Conservation (phyloP, 345 rosid species). For the Rhizophora apiculata region DNA sequence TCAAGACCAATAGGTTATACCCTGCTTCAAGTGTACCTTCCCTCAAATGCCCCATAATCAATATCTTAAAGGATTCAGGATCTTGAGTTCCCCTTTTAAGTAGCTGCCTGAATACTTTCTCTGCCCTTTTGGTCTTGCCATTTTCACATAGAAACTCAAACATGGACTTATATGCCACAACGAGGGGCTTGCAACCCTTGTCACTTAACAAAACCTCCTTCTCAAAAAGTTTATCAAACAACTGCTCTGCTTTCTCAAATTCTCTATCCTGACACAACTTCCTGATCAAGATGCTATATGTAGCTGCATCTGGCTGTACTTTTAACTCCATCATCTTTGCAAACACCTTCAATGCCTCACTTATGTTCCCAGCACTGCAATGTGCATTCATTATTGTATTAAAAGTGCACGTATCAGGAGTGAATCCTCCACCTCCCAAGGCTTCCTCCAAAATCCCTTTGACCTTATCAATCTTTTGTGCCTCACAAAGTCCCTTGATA, state of each 20-base stretch:
- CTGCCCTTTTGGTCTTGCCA: slow-evolving; percentile 69
- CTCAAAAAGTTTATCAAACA: slow-evolving; percentile 54
- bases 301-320: slow-evolving; percentile 68
- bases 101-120: slow-evolving; percentile 68
- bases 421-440: slow-evolving; percentile 30
- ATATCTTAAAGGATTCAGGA: slow-evolving; percentile 58
- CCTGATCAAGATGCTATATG: slow-evolving; percentile 69
- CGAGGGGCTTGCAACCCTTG: slow-evolving; percentile 58
- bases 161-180: slow-evolving; percentile 75
- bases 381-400: slow-evolving; percentile 57
- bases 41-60: slow-evolving; percentile 72
- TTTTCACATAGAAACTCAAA: slow-evolving; percentile 63
- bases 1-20: slow-evolving; percentile 59
- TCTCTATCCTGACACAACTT: slow-evolving; percentile 51
- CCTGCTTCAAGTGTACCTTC: slow-evolving; percentile 60
- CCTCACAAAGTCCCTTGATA: slow-evolving; percentile 71
- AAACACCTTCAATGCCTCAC: slow-evolving; percentile 57
- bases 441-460: slow-evolving; percentile 46
- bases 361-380: slow-evolving; percentile 52
- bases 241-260: slow-evolving; percentile 58
- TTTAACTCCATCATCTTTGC: slow-evolving; percentile 46
- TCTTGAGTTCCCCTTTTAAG: slow-evolving; percentile 80
- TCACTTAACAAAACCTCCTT: slow-evolving; percentile 45
- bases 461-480: slow-evolving; percentile 49
- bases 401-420: slow-evolving; percentile 49